Base-by-base conservation (phyloP, 495 filamentous ascomycete species). In the Penicillium paradoxum region DNA sequence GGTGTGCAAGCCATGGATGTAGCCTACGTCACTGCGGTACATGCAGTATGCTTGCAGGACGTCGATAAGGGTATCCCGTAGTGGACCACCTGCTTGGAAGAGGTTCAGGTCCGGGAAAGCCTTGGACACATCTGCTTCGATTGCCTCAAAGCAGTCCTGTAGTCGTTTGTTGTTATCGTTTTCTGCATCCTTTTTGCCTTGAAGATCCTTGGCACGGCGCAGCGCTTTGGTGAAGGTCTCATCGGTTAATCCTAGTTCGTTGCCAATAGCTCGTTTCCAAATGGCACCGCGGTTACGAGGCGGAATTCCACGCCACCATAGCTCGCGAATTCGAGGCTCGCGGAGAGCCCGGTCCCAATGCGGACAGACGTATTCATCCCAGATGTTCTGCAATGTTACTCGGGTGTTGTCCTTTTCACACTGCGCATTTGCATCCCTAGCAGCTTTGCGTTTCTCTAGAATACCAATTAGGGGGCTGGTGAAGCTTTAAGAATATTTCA, bases 1-100 rank as follows among this genome's bases (percentile, higher is more conserved):
- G 9, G 85, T 85, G 68, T 95, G 91, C 56, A 89, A 89, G 51
- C 92, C 91, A 49, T 83, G 81, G 46, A 91, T 80, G 57, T 95
- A 96, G 55, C 92, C 92, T 54, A 97, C 89, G 67, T 98, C 93
- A 55, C 83, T 86, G 53, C 93, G 83, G 70, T 98, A 97, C 88
- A 95, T 90, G 37, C 83, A 82, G 66, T 97, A 97, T 6, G 93
- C 93, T 55, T 85, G 80, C 44, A 96, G 74, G 3, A 97, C 84
- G 69, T 97, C 87, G 21, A 88, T 68, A 11, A 97, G 74, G 29
- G 79, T 81, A 32, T 83, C 74, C 55, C 93, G 82, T n/a, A 96
- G 70, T 2, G 91, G 90, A 1, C 80, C 88, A 11, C 82, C 79
- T 40, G 79, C 77, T 62, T 90, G 86, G 70, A 96, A 97, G 54